Base-by-base conservation (phyloP, 1,284 basidiomycete genomes). In the Ganoderma multipileum region DNA sequence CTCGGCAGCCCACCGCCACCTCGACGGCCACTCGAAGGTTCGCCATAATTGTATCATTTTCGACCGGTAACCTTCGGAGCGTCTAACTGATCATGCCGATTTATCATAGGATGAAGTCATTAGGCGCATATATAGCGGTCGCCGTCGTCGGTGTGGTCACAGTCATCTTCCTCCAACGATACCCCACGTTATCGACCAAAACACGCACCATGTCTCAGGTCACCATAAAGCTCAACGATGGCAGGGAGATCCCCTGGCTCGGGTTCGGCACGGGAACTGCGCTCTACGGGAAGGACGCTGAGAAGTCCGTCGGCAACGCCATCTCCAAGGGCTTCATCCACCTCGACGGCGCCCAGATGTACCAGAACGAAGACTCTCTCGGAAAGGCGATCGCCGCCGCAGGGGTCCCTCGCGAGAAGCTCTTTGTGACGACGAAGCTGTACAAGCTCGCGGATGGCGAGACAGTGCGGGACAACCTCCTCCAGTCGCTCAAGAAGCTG, bases 211-310 rank as follows among this genome's bases (percentile, higher is more conserved):
- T 85, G 84, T 74, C 78, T 26, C 74, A 80, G 68, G 80, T 76
- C 58, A 80, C 80, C 1, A 76, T 89, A 66, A 76, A 81, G 52
- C 85, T 92, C 71, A 91, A 91, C 77, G 87, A 91, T 74, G 89
- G 88, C 63, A 82, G 76, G 54, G 77, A 74, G 8, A 83, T 88
- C 54, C 91, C 91, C 33, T 87, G 85, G 85, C 80, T 93, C 18
- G 91, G 84, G 1, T 93, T 91, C 73, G 92, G 91, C 36, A 92
- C 89, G 3, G 91, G 91, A 3, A 89, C 89, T 0, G 88, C 88
- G 2, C 81, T 89, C 36, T 90, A 78, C 70, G 61, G 71, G 20
- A 83, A 84, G 74, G 87, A 93, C 74, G 89, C 86, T 4, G 76
- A 84, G 61, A 73, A 84, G 3, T 76, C 82, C 9, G 83, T 91